Evolutionary conservation across 345 rosid genomes (phyloP).

Genomic region (Erucastrum elatum): DNA sequence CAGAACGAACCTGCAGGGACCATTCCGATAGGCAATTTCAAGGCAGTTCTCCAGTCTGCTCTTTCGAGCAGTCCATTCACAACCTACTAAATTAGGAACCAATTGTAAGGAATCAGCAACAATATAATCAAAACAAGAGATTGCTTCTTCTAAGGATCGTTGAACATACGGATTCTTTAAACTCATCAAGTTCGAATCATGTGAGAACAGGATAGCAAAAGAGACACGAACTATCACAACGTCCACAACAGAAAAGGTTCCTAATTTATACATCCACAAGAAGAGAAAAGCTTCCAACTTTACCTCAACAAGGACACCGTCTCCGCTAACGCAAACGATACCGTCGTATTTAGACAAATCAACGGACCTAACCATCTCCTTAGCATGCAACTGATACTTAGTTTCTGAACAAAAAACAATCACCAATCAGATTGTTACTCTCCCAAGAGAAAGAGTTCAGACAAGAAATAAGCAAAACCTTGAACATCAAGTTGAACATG

Average conservation of each 20-base stretch:
- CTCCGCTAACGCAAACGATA: slow-evolving; percentile 94
- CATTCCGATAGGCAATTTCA: slow-evolving; percentile 77
- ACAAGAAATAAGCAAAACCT: slow-evolving; percentile 45
- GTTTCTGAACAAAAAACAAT: slow-evolving; percentile 55
- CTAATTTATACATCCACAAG: neutral
- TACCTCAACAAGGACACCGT: slow-evolving; percentile 96
- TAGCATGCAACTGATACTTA: slow-evolving; percentile 71
- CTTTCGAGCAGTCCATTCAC: slow-evolving; percentile 94
- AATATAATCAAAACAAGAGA: neutral
- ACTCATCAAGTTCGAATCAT: neutral
- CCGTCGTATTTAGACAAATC: slow-evolving; percentile 75
- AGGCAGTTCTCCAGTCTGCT: slow-evolving; percentile 79
- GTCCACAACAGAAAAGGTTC: too few species aligned
- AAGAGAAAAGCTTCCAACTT: slow-evolving; percentile 19
- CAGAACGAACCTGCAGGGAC: slow-evolving; percentile 79
- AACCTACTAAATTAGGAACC: slow-evolving; percentile 70
- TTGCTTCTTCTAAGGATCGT: neutral
- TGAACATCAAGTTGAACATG: slow-evolving; percentile 57
- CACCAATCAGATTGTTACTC: neutral
- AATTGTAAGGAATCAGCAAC: slow-evolving; percentile 28
- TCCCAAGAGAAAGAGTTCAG: neutral
- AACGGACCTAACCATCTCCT: slow-evolving; percentile 59
- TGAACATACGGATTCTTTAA: neutral
- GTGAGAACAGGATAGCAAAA: neutral
- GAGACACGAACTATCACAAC: slow-evolving; percentile 6